Percentiles rank a stretch among this genome's conserved stretches.
phyloP scores from a whole-genome alignment of 257 asterid genomes.

The Przewalskia tangutica region DNA sequence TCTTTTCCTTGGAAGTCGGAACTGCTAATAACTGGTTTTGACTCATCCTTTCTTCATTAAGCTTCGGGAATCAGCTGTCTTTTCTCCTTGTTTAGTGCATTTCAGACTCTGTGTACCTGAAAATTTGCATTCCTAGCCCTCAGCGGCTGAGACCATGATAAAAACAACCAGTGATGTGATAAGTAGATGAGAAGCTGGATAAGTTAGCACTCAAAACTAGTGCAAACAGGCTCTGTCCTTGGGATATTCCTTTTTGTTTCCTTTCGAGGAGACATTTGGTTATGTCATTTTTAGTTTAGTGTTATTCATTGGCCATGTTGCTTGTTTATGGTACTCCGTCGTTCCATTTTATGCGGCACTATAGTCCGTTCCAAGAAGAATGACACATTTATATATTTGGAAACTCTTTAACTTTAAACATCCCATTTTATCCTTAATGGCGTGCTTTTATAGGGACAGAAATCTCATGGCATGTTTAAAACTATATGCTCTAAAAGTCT shows the following conservation, averaged over 20 bases:
- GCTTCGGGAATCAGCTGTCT: not conserved
- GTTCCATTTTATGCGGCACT: not conserved
- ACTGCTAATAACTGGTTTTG: not conserved
- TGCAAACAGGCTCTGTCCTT: not conserved
- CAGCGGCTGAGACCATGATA: not conserved
- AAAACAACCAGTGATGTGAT: not conserved
- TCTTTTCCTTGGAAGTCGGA: not conserved
- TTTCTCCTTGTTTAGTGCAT: not conserved
- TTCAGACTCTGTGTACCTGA: not conserved
- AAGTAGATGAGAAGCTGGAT: not conserved
- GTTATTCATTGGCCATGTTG: not conserved
- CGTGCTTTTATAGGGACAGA: not conserved
- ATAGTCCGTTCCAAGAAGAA: not conserved
- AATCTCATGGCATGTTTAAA: not conserved
- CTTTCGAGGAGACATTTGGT: not conserved
- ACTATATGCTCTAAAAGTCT: not conserved
- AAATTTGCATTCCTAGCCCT: not conserved
- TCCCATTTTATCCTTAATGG: not conserved
- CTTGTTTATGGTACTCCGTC: not conserved
- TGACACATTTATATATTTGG: not conserved
- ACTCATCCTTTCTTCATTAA: not conserved
- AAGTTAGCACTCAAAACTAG: not conserved
- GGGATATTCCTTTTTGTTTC: not conserved
- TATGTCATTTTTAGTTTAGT: not conserved
- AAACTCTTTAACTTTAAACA: not conserved